Percentiles rank a stretch among this genome's conserved stretches.
Conservation (phyloP, 176 grass and related monocot genomes). For the Musa acuminata region DNA sequence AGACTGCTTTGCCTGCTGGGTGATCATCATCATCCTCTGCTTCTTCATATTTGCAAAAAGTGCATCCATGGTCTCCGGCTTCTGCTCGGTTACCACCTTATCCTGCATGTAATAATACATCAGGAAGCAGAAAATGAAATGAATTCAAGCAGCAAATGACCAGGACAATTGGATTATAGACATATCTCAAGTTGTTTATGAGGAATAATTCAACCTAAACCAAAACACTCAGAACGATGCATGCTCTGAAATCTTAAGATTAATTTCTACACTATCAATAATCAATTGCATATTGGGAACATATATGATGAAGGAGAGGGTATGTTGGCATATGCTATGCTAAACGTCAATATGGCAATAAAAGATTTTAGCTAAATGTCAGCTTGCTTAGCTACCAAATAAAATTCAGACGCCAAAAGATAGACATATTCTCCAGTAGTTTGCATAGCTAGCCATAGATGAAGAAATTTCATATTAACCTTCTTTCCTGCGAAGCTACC, state of each 20-base stretch:
- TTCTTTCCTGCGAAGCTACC: neutral
- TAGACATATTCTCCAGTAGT: neutral
- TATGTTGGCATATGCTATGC: too few relatives aligned
- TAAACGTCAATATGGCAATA: too few relatives aligned
- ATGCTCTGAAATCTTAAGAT: too few relatives aligned
- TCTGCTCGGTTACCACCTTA: constrained; percentile 1
- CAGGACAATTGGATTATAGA: neutral
- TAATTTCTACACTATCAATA: too few relatives aligned
- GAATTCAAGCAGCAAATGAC: neutral
- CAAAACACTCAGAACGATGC: too few relatives aligned
- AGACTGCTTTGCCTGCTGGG: neutral
- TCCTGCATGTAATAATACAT: neutral
- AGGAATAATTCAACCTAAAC: too few relatives aligned
- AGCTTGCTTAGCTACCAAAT: too few relatives aligned
- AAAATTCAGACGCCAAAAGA: neutral
- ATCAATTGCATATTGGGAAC: too few relatives aligned
- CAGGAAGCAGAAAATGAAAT: neutral
- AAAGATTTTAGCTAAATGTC: too few relatives aligned
- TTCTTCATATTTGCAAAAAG: constrained; percentile 19
- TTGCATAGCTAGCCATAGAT: neutral
- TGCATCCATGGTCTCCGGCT: constrained; percentile 16
- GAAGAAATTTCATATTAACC: neutral
- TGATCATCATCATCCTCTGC: constrained; percentile 11
- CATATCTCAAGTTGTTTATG: too few relatives aligned
- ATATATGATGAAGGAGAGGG: too few relatives aligned